A percentile compares a stretch with the other conserved stretches of the same genome.
phyloP scores from a whole-genome alignment of 169 alveolate genomes.

The Cyclospora cayetanensis region DNA sequence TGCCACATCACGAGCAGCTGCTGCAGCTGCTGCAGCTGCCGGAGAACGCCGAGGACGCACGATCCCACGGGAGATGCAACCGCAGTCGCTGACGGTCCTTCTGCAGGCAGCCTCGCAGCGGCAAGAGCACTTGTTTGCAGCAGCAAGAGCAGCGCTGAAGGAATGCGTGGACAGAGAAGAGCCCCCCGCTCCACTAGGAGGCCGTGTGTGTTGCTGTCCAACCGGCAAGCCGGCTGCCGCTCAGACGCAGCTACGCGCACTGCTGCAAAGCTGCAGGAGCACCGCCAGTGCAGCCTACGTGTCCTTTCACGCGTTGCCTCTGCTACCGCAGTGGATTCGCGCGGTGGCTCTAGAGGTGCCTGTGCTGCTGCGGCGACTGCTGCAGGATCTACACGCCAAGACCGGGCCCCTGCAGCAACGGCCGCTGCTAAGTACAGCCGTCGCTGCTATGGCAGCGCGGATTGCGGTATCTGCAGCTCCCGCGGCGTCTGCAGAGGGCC shows the following conservation, averaged over 20 bases:
- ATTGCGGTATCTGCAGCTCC: constrained; percentile 2
- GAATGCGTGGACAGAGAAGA: neutral
- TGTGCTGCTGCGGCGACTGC: neutral
- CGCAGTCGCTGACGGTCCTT: neutral
- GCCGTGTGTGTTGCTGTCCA: neutral
- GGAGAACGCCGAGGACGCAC: neutral
- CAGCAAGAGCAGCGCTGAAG: neutral
- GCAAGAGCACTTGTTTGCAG: neutral
- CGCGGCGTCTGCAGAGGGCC: constrained; percentile 2
- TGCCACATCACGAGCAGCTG: neutral
- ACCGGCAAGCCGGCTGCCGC: neutral
- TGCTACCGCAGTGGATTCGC: neutral
- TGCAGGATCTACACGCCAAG: too few relatives aligned
- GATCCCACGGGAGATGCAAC: neutral
- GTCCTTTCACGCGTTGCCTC: neutral
- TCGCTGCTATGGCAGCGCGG: neutral
- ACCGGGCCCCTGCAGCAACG: neutral
- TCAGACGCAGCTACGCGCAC: neutral
- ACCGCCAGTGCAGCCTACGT: neutral
- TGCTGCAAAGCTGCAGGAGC: neutral
- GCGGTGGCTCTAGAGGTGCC: neutral
- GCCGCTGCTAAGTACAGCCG: neutral
- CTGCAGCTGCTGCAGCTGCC: neutral
- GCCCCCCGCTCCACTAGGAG: neutral
- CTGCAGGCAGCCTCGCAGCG: neutral